Evolutionary conservation across 1,284 basidiomycete species (phyloP).

Genomic region (Tranzscheliella williamsii): DNA sequence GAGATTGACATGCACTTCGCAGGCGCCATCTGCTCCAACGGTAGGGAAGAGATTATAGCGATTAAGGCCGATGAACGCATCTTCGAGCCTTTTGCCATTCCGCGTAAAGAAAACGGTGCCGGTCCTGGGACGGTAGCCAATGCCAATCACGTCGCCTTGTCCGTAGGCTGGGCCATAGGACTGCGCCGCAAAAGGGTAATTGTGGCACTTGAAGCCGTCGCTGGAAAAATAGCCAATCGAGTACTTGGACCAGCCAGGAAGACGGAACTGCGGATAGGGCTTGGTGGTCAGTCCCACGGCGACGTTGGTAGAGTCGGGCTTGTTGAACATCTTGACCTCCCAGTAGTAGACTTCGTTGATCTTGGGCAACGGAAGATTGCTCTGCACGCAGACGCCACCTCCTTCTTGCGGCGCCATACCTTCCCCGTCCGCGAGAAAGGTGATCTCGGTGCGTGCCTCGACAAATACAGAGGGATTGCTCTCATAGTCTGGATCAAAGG

Average conservation of each 20-base stretch:
- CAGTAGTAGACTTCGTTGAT: conserved; percentile 61
- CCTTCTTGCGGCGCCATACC: conserved; percentile 60
- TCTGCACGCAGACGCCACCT: conserved; percentile 57
- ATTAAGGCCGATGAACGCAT: conserved; percentile 58
- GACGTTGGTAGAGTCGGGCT: conserved; percentile 54
- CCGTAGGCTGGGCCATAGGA: conserved; percentile 83
- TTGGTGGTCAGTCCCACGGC: conserved; percentile 58
- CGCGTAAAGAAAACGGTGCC: conserved; percentile 60
- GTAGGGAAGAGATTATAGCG: conserved; percentile 59
- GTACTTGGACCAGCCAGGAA: conserved; percentile 74
- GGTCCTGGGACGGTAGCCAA: conserved; percentile 57
- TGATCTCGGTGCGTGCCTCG: conserved; percentile 58
- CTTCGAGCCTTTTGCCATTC: conserved; percentile 58
- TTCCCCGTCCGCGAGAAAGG: conserved; percentile 58
- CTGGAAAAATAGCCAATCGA: conserved; percentile 93
- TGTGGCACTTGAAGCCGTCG: conserved; percentile 94
- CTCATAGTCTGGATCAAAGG: conserved; percentile 60
- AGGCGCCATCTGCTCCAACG: conserved; percentile 55
- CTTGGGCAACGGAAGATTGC: conserved; percentile 59
- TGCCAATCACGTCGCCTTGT: conserved; percentile 69
- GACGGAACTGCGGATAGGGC: conserved; percentile 58
- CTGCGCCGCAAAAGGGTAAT: conserved; percentile 88
- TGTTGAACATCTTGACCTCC: conserved; percentile 61
- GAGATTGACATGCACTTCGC: conserved; percentile 59
- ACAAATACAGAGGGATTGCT: conserved; percentile 57